A percentile compares a stretch with the other conserved stretches of the same genome.
Conservation (phyloP, 306 rosid species). For the Hylodesmum podocarpum region DNA sequence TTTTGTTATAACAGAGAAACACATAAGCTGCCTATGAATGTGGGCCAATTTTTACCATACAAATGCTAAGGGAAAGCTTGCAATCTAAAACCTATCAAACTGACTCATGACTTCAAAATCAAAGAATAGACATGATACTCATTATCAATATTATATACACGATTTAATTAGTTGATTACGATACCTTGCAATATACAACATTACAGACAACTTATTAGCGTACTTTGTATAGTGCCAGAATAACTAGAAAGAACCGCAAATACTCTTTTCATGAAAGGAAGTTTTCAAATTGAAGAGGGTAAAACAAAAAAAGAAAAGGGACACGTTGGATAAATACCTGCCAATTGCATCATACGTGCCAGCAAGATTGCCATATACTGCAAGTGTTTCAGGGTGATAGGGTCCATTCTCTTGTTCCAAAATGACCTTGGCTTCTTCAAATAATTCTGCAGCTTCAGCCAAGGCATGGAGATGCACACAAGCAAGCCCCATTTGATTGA, state of each 20-base stretch:
- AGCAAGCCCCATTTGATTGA: constrained; percentile 91
- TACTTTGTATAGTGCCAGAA: neutral
- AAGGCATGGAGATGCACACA: constrained; percentile 71
- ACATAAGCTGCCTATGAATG: neutral
- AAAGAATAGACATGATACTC: neutral
- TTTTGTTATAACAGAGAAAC: neutral
- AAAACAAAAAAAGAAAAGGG: neutral
- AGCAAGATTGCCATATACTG: constrained; percentile 89
- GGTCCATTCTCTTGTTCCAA: constrained; percentile 79
- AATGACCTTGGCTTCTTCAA: constrained; percentile 77
- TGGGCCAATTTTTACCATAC: neutral
- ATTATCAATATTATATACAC: neutral
- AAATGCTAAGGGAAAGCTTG: neutral
- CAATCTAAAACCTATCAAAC: neutral
- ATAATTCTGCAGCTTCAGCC: constrained; percentile 66
- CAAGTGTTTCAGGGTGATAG: constrained; percentile 88
- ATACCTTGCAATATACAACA: neutral
- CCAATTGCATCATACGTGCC: constrained; percentile 95
- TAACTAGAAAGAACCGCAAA: neutral
- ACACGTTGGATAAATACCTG: constrained; percentile 48
- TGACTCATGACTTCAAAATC: neutral
- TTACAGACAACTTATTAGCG: neutral
- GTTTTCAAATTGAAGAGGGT: neutral
- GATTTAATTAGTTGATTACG: neutral
- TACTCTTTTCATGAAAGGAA: neutral